A percentile compares a stretch with the other conserved stretches of the same genome.
These are phyloP conservation scores for Aschersonia sp. DNA, from an alignment of 2,329 filamentous ascomycete genomes.

Conservation along the genomic window DNA sequence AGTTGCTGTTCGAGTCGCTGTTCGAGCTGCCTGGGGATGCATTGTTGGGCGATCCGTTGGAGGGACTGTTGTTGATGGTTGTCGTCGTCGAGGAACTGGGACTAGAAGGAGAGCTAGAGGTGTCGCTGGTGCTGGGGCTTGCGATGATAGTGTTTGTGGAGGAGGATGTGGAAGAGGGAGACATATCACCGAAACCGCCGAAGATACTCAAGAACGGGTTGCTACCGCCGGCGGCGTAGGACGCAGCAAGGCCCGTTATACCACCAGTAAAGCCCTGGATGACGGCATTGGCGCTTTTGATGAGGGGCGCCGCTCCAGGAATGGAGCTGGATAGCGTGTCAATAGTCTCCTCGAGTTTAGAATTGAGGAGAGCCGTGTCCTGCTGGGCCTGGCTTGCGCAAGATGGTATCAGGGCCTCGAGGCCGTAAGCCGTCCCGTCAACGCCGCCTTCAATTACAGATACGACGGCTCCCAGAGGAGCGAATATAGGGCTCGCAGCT, in stretches of 20 bases:
- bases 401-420: constrained; percentile 7
- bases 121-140: background rate
- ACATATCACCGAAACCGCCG: background rate
- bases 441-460: constrained; percentile 7
- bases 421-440: constrained; percentile 7
- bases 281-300: background rate
- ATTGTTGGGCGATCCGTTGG: background rate
- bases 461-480: constrained; percentile 6
- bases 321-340: background rate
- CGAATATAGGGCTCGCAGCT: constrained; percentile 4
- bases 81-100: background rate
- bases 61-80: background rate
- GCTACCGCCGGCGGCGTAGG: background rate
- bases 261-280: background rate
- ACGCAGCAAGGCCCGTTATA: background rate
- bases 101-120: background rate
- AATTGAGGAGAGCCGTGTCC: constrained; percentile 1
- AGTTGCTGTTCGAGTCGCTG: background rate
- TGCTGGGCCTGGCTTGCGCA: constrained; percentile 5
- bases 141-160: background rate
- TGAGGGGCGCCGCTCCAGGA: background rate
- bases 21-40: background rate
- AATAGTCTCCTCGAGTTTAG: background rate
- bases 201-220: background rate
- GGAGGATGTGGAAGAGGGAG: background rate